Evolutionary conservation across 1,284 basidiomycete species (phyloP), one percentile per base, ranked within the genome.

Genomic region (Ustilago loliicola): DNA sequence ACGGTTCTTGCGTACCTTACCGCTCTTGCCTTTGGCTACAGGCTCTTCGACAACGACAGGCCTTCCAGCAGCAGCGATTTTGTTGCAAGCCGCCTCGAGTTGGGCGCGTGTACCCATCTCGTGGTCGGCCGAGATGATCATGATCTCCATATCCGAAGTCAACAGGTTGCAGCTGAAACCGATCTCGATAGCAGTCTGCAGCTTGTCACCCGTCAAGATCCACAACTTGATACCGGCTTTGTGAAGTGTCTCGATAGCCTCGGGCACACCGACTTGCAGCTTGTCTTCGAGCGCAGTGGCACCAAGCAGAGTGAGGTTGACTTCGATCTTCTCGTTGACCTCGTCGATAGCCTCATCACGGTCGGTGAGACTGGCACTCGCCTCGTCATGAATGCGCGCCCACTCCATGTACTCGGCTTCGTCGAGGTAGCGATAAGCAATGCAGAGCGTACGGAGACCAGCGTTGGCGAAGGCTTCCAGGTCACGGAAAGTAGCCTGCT

Each of bases 101-200:
- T 98, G 95, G 1, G 91, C 88, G 2, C 93, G 91, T 0, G 95
- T 91, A 11, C 91, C 91, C 61, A 93, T 92, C 40, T 90, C 88
- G 0, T 91, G 90, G 75, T 95, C 93, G 0, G 96, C 93, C 0
- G 94, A 95, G 40, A 98, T 89, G 83, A 98, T 98, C 94, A 98
- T 98, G 73, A 98, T 89, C 77, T 98, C 95, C 88, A 88, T 86
- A 45, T 83, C 73, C 29, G 80, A 73, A 29, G 78, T 75, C 11
- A 77, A 63, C 52, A 70, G 64, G 64, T 74, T 66, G 75, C 82
- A 83, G 30, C 77, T 80, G 68, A 81, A 78, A 61, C 91, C 92
- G 70, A 98, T 98, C 86, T 98, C 96, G 84, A 98, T 98, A 21
- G 96, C 96, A 3, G 96, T 98, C 87, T 98, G 96, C 1, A 98